Percentiles rank a stretch among this genome's conserved stretches.
Evolutionary conservation across 2,329 filamentous ascomycete genomes (phyloP).

Genomic region (Cordyceps fumosorosea): DNA sequence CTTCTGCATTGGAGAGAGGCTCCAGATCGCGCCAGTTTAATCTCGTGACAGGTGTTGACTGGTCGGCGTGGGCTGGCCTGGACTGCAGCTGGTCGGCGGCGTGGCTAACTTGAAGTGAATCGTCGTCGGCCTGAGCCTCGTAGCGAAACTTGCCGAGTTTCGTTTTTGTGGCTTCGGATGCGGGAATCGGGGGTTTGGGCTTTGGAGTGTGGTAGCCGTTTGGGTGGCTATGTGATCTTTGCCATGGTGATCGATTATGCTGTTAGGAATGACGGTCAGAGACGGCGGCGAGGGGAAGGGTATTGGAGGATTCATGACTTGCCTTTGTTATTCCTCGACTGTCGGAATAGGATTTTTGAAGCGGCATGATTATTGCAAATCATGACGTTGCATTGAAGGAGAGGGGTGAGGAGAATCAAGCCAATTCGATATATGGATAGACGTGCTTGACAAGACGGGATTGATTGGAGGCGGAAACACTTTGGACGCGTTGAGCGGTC

Average conservation of each 20-base stretch:
- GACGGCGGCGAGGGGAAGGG: too few species aligned
- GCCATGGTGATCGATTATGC: constrained; percentile 42
- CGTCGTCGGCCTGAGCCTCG: constrained; percentile 19
- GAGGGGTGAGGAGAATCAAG: not conserved
- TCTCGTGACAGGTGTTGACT: constrained; percentile 42
- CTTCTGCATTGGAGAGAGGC: constrained; percentile 30
- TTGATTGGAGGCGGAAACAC: not conserved
- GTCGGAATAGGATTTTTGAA: constrained; percentile 13
- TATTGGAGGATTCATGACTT: not conserved
- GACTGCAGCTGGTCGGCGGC: constrained; percentile 13
- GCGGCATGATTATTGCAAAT: constrained; percentile 22
- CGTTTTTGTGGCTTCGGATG: constrained; percentile 53
- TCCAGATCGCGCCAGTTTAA: constrained; percentile 54
- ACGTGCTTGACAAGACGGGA: not conserved
- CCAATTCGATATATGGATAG: not conserved
- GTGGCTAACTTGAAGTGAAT: constrained; percentile 16
- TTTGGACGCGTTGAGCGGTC: constrained; percentile 7
- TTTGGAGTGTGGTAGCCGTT: constrained; percentile 29
- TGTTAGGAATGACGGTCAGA: constrained; percentile 2
- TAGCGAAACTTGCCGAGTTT: constrained; percentile 54
- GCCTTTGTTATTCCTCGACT: constrained; percentile 9
- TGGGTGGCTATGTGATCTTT: constrained; percentile 47
- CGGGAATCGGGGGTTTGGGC: constrained; percentile 36
- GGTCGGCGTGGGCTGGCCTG: not conserved
- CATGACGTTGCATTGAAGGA: constrained; percentile 16